Percentiles rank a stretch among this genome's conserved stretches.
These are phyloP conservation scores for Cyclotella distinguenda DNA, from an alignment of 108 stramenopile genomes.

Conservation along the genomic window DNA sequence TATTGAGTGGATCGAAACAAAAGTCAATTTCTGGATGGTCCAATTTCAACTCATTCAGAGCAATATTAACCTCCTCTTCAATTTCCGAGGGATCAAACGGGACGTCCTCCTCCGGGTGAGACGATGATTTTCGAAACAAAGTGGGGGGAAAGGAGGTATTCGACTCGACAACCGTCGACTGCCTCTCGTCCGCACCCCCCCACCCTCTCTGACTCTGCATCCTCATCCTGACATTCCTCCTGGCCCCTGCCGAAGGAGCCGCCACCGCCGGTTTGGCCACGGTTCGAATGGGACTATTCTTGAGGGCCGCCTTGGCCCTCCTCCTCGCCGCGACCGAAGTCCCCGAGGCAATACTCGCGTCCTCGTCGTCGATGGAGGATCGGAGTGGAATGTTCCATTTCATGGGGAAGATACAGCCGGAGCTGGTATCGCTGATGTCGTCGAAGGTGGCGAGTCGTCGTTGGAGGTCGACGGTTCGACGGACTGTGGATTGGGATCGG, in stretches of 20 bases:
- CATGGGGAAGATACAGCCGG: no score
- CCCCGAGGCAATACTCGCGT: slow-evolving; percentile 3
- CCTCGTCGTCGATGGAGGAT: slow-evolving; percentile 1
- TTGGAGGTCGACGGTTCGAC: slow-evolving; percentile 19
- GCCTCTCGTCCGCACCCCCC: background rate
- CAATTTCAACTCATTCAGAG: slow-evolving; percentile 65
- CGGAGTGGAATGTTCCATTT: no score
- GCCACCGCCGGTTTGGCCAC: background rate
- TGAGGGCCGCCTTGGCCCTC: slow-evolving; percentile 17
- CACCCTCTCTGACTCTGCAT: slow-evolving; percentile 14
- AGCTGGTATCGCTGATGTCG: no score
- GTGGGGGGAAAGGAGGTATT: background rate
- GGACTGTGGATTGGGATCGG: slow-evolving; percentile 27
- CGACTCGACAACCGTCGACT: background rate
- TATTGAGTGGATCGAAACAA: background rate
- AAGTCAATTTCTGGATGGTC: slow-evolving; percentile 38
- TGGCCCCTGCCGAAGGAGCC: slow-evolving; percentile 9
- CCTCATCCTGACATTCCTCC: slow-evolving; percentile 36
- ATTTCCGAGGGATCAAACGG: slow-evolving; percentile 60
- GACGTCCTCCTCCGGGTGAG: no score
- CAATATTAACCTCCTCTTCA: slow-evolving; percentile 68
- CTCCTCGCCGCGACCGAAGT: slow-evolving; percentile 23
- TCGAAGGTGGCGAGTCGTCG: slow-evolving; percentile 8
- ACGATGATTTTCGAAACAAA: background rate
- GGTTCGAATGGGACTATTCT: background rate